These are phyloP conservation scores for Clarkia xantiana DNA, from an alignment of 345 rosid species.

Conservation along the genomic window DNA sequence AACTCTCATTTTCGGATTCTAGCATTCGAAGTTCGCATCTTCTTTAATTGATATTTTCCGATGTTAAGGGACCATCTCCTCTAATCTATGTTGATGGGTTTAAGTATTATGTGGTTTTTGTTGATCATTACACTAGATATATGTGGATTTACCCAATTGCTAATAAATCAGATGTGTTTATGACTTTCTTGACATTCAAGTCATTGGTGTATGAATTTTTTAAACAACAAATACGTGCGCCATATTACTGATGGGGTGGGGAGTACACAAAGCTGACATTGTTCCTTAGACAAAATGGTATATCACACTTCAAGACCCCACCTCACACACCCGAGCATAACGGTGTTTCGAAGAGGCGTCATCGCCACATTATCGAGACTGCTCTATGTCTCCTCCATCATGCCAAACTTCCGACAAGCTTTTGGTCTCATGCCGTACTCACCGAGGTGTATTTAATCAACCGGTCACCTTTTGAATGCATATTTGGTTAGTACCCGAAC, in stretches of 20 bases:
- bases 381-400: neutral
- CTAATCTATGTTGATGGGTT: neutral
- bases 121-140: no score
- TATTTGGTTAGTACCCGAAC: neutral
- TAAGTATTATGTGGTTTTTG: constrained; percentile 1
- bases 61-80: constrained; percentile 6
- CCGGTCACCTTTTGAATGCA: neutral
- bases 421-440: neutral
- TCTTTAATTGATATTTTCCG: constrained; percentile 1
- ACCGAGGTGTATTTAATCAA: constrained; percentile 1
- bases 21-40: neutral
- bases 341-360: neutral
- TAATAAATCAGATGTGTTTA: neutral
- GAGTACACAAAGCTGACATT: neutral
- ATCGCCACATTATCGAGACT: constrained; percentile 3
- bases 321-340: constrained; percentile 6
- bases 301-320: constrained; percentile 1
- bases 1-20: neutral
- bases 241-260: neutral
- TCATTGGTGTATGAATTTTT: neutral
- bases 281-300: neutral
- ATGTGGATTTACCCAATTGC: constrained; percentile 4
- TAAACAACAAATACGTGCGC: neutral
- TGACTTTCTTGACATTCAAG: neutral
- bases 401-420: neutral